phyloP scores from a whole-genome alignment of 805 yeast species.

The Candida xiaguanensis region DNA sequence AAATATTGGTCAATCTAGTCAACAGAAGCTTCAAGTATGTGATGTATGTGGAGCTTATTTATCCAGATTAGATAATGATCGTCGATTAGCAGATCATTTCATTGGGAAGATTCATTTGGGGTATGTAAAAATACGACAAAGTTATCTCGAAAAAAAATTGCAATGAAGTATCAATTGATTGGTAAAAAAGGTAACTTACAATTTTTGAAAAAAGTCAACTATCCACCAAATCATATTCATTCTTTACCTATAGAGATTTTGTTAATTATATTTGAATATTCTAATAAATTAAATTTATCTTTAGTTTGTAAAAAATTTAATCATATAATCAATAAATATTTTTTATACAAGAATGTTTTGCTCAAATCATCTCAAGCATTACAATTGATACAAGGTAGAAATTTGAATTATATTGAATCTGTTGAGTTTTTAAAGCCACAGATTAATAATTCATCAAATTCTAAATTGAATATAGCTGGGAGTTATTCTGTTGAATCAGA shows the following conservation, averaged over 20 bases:
- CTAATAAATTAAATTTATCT: slow-evolving; percentile 26
- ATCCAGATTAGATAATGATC: slow-evolving; percentile 80
- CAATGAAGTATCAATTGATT: slow-evolving; percentile 41
- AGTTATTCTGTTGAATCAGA: slow-evolving; percentile 28
- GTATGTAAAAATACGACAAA: slow-evolving; percentile 69
- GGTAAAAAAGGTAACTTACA: slow-evolving; percentile 26
- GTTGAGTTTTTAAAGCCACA: slow-evolving; percentile 35
- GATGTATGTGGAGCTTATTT: slow-evolving; percentile 86
- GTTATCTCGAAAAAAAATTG: slow-evolving; percentile 40
- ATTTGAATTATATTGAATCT: slow-evolving; percentile 26
- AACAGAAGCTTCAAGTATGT: slow-evolving; percentile 88
- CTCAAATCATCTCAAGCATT: slow-evolving; percentile 26
- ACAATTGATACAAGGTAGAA: slow-evolving; percentile 22
- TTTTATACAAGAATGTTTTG: slow-evolving; percentile 31
- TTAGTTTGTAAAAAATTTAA: slow-evolving; percentile 35
- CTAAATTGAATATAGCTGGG: slow-evolving; percentile 32
- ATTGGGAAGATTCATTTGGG: slow-evolving; percentile 84
- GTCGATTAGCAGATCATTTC: slow-evolving; percentile 86
- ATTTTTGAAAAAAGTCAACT: slow-evolving; percentile 16
- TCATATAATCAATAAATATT: slow-evolving; percentile 31
- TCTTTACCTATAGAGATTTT: slow-evolving; percentile 45
- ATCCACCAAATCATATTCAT: slow-evolving; percentile 29
- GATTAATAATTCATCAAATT: slow-evolving; percentile 16
- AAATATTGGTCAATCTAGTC: slow-evolving; percentile 77
- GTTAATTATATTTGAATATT: slow-evolving; percentile 26